Percentiles rank a stretch among this genome's conserved stretches.
phyloP scores from a whole-genome alignment of 306 rosid genomes.

The Acacia confusa region DNA sequence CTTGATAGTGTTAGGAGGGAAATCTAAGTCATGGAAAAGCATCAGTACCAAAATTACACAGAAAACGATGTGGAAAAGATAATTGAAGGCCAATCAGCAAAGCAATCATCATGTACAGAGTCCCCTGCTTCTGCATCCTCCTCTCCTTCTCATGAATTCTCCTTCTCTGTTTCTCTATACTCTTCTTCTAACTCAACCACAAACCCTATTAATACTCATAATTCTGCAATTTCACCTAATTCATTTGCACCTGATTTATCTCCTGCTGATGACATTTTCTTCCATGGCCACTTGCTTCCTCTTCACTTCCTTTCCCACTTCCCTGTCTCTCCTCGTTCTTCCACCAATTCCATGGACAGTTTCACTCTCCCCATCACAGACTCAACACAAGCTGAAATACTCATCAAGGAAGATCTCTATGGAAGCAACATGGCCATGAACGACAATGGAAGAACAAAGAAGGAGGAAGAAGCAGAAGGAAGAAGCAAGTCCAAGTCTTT shows the following conservation, averaged over 20 bases:
- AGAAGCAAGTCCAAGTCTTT: constrained; percentile 63
- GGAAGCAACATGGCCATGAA: constrained; percentile 29
- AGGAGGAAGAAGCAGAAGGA: constrained; percentile 18
- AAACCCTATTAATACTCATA: constrained; percentile 30
- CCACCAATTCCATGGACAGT: constrained; percentile 70
- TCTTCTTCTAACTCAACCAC: constrained; percentile 61
- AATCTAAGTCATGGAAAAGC: constrained; percentile 56
- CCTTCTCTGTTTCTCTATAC: constrained; percentile 86
- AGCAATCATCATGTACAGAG: constrained; percentile 25
- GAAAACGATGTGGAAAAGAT: constrained; percentile 35
- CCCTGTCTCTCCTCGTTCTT: constrained; percentile 65
- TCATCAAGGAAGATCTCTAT: constrained; percentile 20
- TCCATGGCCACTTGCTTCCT: constrained; percentile 95
- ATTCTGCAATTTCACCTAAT: constrained; percentile 41
- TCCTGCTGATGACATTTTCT: constrained; percentile 97
- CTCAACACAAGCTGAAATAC: constrained; percentile 32
- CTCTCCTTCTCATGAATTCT: constrained; percentile 91
- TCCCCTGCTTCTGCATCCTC: constrained; percentile 61
- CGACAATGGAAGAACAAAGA: constrained; percentile 29
- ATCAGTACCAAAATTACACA: constrained; percentile 44
- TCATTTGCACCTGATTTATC: constrained; percentile 78
- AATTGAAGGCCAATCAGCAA: constrained; percentile 25
- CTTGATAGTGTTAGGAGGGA: constrained; percentile 32
- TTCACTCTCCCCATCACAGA: constrained; percentile 67
- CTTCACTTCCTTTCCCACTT: constrained; percentile 85